Base-by-base conservation (phyloP, 768 basidiomycete genomes). In the Lactarius vividus region DNA sequence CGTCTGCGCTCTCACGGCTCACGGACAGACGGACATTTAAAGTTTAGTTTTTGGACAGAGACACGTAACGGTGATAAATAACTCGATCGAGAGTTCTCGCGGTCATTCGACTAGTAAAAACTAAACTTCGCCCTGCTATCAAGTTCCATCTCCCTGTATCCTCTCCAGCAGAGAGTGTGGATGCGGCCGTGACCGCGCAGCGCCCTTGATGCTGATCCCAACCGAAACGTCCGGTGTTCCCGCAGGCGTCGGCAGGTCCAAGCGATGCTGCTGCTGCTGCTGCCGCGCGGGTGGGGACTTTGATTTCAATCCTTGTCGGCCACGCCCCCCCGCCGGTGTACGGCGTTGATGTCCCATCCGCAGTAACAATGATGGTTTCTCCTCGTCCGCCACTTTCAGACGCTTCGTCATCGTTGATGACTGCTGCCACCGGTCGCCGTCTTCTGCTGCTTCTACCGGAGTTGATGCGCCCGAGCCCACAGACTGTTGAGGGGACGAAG, bases 181-280 rank as follows among this genome's bases (percentile, higher is more conserved):
- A 46, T 52, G 59, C 20, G 53, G n/a, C 8, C 37, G 62, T 29
- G 67, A 62, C 4, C 64, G 35, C 37, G 68, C 68, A 10, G 70
- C 68, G 2, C 70, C 68, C 44, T 69, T 70, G 53, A 69, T 69
- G 23, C 68, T 66, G 10, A 69, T 44, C 15, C 69, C 64, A 10
- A 56, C 29, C n/a, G 52, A 20, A 37, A 42, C 2, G 9, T 58
- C 40, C 16, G 57, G 40, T 1, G 53, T n/a, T 33, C 57, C 52
- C n/a, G 46, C 20, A 40, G 46, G n/a, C 16, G 46, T 28, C 13
- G 42, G 26, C 20, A 42, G 37, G 35, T 28, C 39, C 40, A 52
- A 63, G 52, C 23, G 56, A 6, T 62, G 61, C 11, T 62, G 57
- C 40, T 16, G 16, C 44, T 39, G 59, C 31, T 28, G 59, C 23